Percentiles rank a stretch among this genome's conserved stretches.
These are phyloP conservation scores for Fusarium nematophilum DNA, from an alignment of 2,329 filamentous ascomycete genomes.

Conservation along the genomic window DNA sequence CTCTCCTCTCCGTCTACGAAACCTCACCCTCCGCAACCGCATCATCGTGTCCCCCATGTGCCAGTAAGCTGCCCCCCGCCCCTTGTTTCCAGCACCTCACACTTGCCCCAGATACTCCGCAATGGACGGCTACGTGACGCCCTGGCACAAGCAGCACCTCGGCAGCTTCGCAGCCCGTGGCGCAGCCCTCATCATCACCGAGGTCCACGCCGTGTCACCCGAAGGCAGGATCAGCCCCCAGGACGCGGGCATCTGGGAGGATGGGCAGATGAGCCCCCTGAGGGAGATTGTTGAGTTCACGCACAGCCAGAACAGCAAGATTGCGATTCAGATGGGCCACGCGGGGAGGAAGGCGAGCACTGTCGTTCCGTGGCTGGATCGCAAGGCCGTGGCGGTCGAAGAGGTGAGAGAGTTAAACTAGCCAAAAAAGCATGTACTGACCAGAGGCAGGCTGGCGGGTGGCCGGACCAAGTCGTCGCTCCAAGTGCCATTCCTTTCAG, in stretches of 20 bases:
- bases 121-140: slow-evolving; percentile 54
- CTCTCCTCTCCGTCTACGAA: slow-evolving; percentile 56
- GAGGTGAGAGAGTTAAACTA: slow-evolving; percentile 16
- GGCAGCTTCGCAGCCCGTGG: slow-evolving; percentile 52
- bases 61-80: slow-evolving; percentile 48
- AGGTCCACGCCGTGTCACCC: slow-evolving; percentile 74
- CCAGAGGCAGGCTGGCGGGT: slow-evolving; percentile 31
- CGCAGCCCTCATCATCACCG: slow-evolving; percentile 72
- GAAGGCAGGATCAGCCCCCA: slow-evolving; percentile 79
- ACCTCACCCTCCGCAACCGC: slow-evolving; percentile 58
- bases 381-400: slow-evolving; percentile 38
- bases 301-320: slow-evolving; percentile 68
- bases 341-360: slow-evolving; percentile 69
- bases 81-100: neutral
- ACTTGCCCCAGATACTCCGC: slow-evolving; percentile 44
- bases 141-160: slow-evolving; percentile 57
- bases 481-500: slow-evolving; percentile 38
- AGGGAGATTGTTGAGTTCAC: slow-evolving; percentile 72
- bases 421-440: neutral
- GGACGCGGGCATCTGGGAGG: slow-evolving; percentile 76
- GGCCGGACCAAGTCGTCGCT: slow-evolving; percentile 41
- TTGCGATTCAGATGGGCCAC: slow-evolving; percentile 76
- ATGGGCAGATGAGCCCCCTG: slow-evolving; percentile 73
- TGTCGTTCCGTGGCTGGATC: slow-evolving; percentile 41
- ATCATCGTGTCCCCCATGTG: slow-evolving; percentile 61